Evolutionary conservation across 176 grass and related monocot genomes (phyloP), one percentile per base, ranked within the genome.

Genomic region (Panicum miliaceum): DNA sequence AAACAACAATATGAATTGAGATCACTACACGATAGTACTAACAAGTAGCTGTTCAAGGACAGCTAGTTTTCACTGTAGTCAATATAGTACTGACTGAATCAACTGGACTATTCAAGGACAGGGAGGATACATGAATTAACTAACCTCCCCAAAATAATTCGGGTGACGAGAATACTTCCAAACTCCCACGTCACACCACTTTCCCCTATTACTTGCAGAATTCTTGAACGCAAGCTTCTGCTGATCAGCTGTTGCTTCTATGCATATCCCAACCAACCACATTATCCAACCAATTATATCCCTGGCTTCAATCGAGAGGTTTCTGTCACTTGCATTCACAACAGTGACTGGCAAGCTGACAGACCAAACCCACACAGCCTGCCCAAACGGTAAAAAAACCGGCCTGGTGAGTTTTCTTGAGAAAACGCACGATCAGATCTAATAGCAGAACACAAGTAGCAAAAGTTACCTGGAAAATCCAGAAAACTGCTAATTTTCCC

Each of bases 61-160:
- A 50, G 25, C 5, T 4, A 50, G 13, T 4, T 72, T 2, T 47
- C 14, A 14, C 2, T 71, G n/a, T 71, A 43, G 22, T 40, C 11
- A 45, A 26, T 26, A 45, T 26, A 27, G 41, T 61, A 59, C 59
- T 62, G 12, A 63, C 13, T 63, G 1, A 34, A 63, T 32, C 6
- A 63, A 63, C 60, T 32, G 60, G 12, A 32, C 12, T 29, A 63
- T 73, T 32, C 18, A 73, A 34, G 26, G 26, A 51, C 27, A 52
- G 3, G 8, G 0, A 73, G 45, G 60, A 51, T 36, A 38, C 18
- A n/a, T 6, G 59, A 83, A 58, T 35, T 22, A 67, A 88, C 81
- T 74, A 50, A 94, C 96, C 96, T 95, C 96, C 2, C 96, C 96
- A 88, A 98, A 95, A 84, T 98, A 98, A 90, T 98, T 98, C 58